A percentile compares a stretch with the other conserved stretches of the same genome.
Conservation (phyloP, 495 filamentous ascomycete species). For the Penicillium lividum region DNA sequence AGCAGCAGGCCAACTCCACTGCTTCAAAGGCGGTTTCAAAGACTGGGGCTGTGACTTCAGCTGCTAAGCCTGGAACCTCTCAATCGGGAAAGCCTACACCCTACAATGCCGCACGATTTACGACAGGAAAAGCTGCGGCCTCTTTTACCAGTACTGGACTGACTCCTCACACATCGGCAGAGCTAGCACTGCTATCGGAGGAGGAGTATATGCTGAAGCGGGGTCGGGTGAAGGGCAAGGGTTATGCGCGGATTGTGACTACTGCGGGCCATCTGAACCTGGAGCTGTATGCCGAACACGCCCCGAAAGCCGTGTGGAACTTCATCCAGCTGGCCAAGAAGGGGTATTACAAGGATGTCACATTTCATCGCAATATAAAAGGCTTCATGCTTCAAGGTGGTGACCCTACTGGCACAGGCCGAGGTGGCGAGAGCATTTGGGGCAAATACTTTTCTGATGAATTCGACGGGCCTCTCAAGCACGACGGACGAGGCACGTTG, state of each 20-base stretch:
- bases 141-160: conserved; percentile 93
- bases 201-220: conserved; percentile 96
- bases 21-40: conserved; percentile 45
- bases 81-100: conserved; percentile 51
- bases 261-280: conserved; percentile 80
- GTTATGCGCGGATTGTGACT: conserved; percentile 87
- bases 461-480: conserved; percentile 81
- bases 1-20: conserved; percentile 33
- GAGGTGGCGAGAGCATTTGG: conserved; percentile 87
- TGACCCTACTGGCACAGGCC: conserved; percentile 66
- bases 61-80: conserved; percentile 26
- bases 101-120: conserved; percentile 86
- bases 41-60: conserved; percentile 15
- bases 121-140: conserved; percentile 88
- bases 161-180: conserved; percentile 84
- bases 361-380: conserved; percentile 89
- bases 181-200: conserved; percentile 81
- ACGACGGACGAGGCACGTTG: conserved; percentile 75
- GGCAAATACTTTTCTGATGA: conserved; percentile 90
- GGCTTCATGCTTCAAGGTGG: conserved; percentile 99
- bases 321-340: conserved; percentile 85
- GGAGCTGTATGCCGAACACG: conserved; percentile 86
- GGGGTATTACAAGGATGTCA: conserved; percentile 81
- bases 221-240: conserved; percentile 80
- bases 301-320: conserved; percentile 94